These are phyloP conservation scores for Stachybotrys chartarum DNA, from an alignment of 2,329 filamentous ascomycete species.

Conservation along the genomic window DNA sequence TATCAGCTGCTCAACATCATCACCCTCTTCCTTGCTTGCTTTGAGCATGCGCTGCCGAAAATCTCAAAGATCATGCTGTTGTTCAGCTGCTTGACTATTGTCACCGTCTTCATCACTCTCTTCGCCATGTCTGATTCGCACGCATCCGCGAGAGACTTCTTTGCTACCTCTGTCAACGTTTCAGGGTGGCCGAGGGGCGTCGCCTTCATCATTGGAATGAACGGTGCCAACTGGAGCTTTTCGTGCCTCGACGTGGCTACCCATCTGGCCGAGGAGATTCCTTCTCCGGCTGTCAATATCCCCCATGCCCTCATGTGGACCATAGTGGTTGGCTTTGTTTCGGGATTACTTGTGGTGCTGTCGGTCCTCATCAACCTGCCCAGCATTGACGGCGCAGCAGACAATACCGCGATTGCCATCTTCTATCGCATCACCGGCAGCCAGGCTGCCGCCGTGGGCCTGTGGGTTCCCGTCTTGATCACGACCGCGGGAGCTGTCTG, in stretches of 20 bases:
- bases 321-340: conserved; percentile 11
- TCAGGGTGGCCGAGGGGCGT: conserved; percentile 17
- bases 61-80: conserved; percentile 17
- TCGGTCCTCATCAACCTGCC: conserved; percentile 12
- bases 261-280: conserved; percentile 21
- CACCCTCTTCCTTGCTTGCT: conserved; percentile 10
- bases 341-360: conserved; percentile 12
- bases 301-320: conserved; percentile 16
- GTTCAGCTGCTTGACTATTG: conserved; percentile 15
- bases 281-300: conserved; percentile 14
- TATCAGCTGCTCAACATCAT: conserved; percentile 17
- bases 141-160: conserved; percentile 12
- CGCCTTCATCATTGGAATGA: conserved; percentile 20
- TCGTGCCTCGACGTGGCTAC: conserved; percentile 19
- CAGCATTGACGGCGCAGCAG: conserved; percentile 7
- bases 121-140: conserved; percentile 15
- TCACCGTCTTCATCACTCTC: conserved; percentile 14
- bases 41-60: conserved; percentile 15
- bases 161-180: conserved; percentile 11
- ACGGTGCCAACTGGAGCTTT: conserved; percentile 20
- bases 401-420: conserved; percentile 12
- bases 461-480: conserved; percentile 14
- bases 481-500: conserved; percentile 14
- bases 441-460: conserved; percentile 12
- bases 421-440: conserved; percentile 15